A percentile compares a stretch with the other conserved stretches of the same genome.
phyloP scores from a whole-genome alignment of 495 filamentous ascomycete species.

The Lepidopterella palustris region DNA sequence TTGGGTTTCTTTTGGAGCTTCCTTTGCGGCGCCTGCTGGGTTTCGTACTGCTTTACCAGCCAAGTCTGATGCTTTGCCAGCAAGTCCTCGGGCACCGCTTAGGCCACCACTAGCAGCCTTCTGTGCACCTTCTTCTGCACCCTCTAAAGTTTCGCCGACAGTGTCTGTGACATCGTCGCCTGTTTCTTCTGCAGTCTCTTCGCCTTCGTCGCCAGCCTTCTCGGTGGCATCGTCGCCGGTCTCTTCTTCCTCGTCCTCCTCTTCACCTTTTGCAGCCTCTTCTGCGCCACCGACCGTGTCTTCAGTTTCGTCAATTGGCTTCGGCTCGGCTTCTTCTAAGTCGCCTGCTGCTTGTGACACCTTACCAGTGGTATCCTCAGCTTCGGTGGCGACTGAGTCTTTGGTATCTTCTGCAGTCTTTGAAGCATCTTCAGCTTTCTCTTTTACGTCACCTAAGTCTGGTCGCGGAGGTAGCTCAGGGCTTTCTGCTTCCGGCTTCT shows the following conservation, averaged over 20 bases:
- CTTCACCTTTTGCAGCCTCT: constrained; percentile 22
- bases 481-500: constrained; percentile 32
- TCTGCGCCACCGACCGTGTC: constrained; percentile 32
- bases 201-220: constrained; percentile 36
- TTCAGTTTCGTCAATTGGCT: constrained; percentile 35
- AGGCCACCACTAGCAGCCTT: constrained; percentile 1
- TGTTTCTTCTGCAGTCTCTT: constrained; percentile 29
- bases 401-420: constrained; percentile 10
- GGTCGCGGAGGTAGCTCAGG: constrained; percentile 35
- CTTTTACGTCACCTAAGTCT: constrained; percentile 19
- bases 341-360: constrained; percentile 31
- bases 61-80: constrained; percentile 30
- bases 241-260: constrained; percentile 29
- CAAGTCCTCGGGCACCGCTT: constrained; percentile 31
- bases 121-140: constrained; percentile 6
- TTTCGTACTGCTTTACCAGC: constrained; percentile 20
- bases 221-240: constrained; percentile 32
- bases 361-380: constrained; percentile 32
- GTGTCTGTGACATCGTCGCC: constrained; percentile 25
- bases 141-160: constrained; percentile 16
- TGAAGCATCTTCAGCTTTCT: constrained; percentile 13
- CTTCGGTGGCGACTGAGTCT: constrained; percentile 7
- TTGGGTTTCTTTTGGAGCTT: constrained; percentile 1
- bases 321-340: constrained; percentile 33
- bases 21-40: constrained; percentile 9